Percentiles rank a stretch among this genome's conserved stretches.
phyloP scores from a whole-genome alignment of 306 rosid species.

The Sesbania bispinosa region DNA sequence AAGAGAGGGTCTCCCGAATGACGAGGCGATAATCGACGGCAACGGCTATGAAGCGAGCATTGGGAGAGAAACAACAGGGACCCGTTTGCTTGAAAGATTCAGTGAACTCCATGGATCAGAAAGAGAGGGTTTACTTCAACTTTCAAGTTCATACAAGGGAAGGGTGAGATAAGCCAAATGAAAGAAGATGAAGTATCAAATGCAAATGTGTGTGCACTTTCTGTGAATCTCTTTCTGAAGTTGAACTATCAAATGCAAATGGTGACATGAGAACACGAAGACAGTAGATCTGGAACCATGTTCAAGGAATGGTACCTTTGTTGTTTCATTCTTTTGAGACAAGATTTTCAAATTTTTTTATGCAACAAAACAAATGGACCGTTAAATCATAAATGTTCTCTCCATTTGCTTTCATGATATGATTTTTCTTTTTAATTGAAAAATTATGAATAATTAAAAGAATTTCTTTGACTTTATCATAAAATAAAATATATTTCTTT shows the following conservation, averaged over 20 bases:
- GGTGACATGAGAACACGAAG: conserved; percentile 1
- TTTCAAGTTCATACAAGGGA: neutral
- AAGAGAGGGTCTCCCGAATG: conserved; percentile 85
- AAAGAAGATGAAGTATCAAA: neutral
- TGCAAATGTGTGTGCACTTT: neutral
- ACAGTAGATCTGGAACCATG: neutral
- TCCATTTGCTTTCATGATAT: neutral
- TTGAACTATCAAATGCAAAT: neutral
- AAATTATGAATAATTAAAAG: no score
- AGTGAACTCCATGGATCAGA: conserved; percentile 79
- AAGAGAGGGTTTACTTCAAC: neutral
- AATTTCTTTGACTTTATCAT: no score
- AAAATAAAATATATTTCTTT: no score
- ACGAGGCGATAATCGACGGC: conserved; percentile 98
- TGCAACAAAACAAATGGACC: neutral
- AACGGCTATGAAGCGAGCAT: conserved; percentile 81
- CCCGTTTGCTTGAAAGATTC: conserved; percentile 92
- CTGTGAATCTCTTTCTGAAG: neutral
- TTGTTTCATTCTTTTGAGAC: conserved; percentile 12
- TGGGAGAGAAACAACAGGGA: conserved; percentile 93
- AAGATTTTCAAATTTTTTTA: neutral
- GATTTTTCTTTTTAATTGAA: no score
- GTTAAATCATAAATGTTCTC: neutral
- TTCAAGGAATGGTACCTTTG: neutral
- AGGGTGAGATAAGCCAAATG: neutral